Evolutionary conservation across 2,329 filamentous ascomycete species (phyloP), one percentile per base, ranked within the genome.

Genomic region (Phialocephala sp.): DNA sequence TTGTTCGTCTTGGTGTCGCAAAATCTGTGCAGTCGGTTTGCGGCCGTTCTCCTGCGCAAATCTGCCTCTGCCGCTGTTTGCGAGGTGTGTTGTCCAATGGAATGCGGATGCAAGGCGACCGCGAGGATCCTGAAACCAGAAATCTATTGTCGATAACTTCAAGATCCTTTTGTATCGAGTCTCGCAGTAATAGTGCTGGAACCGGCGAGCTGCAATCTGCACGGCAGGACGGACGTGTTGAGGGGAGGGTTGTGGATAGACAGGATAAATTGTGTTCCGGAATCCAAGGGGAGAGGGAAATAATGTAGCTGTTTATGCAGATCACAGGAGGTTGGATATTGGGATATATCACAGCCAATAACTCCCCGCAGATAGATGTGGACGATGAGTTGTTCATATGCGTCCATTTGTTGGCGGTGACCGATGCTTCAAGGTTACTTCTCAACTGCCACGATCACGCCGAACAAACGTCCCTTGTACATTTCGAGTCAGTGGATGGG

Each of bases 271-370:
- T 18, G 18, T 43, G 22, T 35, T 39, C 36, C 55, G 43, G 20
- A 20, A 14, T 58, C 20, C n/a, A 64, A 55, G 56, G 39, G 32
- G 54, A 24, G 50, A 50, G 32, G 43, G 18, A 36, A 36, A 58
- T 63, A 65, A 66, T 70, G 61, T 72, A 69, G 65, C 56, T 63
- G 66, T 52, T 68, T 68, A 70, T 70, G 68, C 69, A 65, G 50
- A 14, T 15, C 47, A 43, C 63, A 58, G 66, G 70, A 69, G 68
- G 69, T 62, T 70, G 65, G 71, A 55, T 41, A 70, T 64, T 62
- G 69, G 65, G 71, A 55, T 41, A 70, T 64, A 65, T 68, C 65
- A 61, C 62, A 36, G 62, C 63, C 66, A 66, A 37, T 67, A 66
- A 37, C 61, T 66, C 55, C 43, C 58, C 35, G 39, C 37, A 62